Evolutionary conservation across 352 stramenopile genomes (phyloP), one percentile per base, ranked within the genome.

Genomic region (Phytophthora brassicae): DNA sequence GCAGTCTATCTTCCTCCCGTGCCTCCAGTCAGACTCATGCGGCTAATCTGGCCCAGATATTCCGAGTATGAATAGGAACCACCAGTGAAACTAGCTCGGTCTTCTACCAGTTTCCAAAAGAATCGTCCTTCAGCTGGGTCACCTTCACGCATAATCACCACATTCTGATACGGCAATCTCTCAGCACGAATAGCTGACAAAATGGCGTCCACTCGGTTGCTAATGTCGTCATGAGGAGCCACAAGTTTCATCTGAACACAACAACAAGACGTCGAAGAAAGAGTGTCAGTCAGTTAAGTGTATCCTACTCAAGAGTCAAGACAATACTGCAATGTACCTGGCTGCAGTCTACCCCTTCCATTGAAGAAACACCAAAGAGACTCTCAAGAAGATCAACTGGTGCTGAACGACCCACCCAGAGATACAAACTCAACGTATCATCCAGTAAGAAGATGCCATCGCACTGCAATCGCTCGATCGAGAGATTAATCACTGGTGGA

Each of bases 91-190:
- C 90, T 97, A 48, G 97, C 97, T 54, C 96, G 87, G 79, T 99
- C 97, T 82, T 99, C 97, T 42, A 99, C 92, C 44, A 99, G 84
- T 66, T 98, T 96, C 93, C 94, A 93, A 72, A 95, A 99, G 78
- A 98, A 99, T 33, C 94, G 89, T 53, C 86, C 86, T 72, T 99
- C 96, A 19, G 84, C 79, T 28, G 82, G 81, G 73, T 99, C 95
- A 38, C 94, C 96, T 68, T 99, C 96, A 53, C 94, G 86, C 69
- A 99, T 92, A 62, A 98, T 84, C 33, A 93, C 78, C 42, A 98
- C 56, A 57, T 88, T 88, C 62, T 84, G 73, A 85, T 85, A 80
- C 45, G 84, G 75, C 83, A 88, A 75, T 71, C 92, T 63, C 41
- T 97, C 87, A 17, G 97, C 86, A 8, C 95, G 89, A 22, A 99